Evolutionary conservation across 805 yeast genomes (phyloP), one percentile per base, ranked within the genome.

Genomic region (Lipomyces starkeyi): DNA sequence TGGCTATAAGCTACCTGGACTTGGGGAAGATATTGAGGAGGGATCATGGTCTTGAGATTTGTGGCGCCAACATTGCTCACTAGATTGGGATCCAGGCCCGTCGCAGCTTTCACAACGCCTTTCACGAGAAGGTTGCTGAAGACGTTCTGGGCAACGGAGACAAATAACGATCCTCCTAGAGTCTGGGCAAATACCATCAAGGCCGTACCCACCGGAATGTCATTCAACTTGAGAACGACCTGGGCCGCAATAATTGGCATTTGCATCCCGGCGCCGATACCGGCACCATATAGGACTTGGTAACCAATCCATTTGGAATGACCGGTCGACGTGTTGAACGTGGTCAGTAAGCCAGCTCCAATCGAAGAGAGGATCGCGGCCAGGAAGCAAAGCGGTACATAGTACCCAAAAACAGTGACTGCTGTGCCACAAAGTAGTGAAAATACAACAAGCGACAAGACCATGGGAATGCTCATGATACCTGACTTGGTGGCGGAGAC

Each of bases 201-300:
- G 35, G 65, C 20, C 13, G 63, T 59, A 17, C 67, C 67, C 13
- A 63, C 34, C n/a, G 67, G 67, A 5, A 64, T 68, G 20, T 62
- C 66, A 20, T 61, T 25, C 55, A 22, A 65, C 0, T 32, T 20
- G n/a, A 64, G 63, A 6, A 62, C 67, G 14, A 69, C 49, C 55
- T 64, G 67, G 17, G 53, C 69, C 6, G 67, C 67, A 5, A 64
- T 17, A 32, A 25, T 13, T 40, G 67, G 60, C 14, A 49, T 34
- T 22, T 61, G 65, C 63, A 64, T n/a, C n/a, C 61, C 68, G 9
- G 37, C 27, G 7, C 90, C 90, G 56, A 81, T 75, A 0, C 84
- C 80, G 4, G 82, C 76, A 32, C 90, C 90, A 8, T 78, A 74
- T 6, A 84, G 71, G 34, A 85, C 82, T 64, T 84, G 80, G 43